Evolutionary conservation across 805 yeast species (phyloP), one percentile per base, ranked within the genome.

Genomic region (Wickerhamiella musiphila): DNA sequence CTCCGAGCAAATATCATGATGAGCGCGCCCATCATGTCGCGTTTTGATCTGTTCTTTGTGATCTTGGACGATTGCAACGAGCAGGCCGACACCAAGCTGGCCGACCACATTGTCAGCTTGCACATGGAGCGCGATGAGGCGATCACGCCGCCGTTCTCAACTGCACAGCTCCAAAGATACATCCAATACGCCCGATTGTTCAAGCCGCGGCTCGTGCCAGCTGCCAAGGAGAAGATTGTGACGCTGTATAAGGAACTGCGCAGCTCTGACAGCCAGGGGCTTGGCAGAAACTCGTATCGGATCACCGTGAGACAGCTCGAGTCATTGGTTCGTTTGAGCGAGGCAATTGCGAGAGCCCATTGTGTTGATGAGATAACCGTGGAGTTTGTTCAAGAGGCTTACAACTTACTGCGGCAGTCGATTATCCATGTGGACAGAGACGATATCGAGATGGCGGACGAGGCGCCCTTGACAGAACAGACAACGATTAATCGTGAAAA

Each of bases 11-110:
- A 90, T 50, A 64, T 90, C 49, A 74, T 77, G 48, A 82, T 90
- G 94, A 79, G 94, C 11, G 96, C 95, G 1, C 98, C 98, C 2
- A 90, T 90, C 51, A 90, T 90, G 94, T 86, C 96, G 19, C 73
- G 98, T 57, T 90, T 90, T 53, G 98, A 90, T 57, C 58, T 90
- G 42, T 90, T 90, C 52, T 90, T 90, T 49, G 95, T 90, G 18
- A 76, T 90, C 33, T 61, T 90, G 41, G 98, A 86, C 56, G 96
- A 90, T 48, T 78, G 94, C 52, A 86, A 86, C 49, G 94, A 81
- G 48, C 68, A 73, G 43, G 68, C 83, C 26, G 98, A 90, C 52
- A 76, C 93, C 1, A 79, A 78, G 44, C 61, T 90, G 39, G 95
- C 98, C 0, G 67, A 74, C 21, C 96, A 90, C 52, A 90, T 90